Base-by-base conservation (phyloP, 805 yeast species). In the Allodekkera sacchari region DNA sequence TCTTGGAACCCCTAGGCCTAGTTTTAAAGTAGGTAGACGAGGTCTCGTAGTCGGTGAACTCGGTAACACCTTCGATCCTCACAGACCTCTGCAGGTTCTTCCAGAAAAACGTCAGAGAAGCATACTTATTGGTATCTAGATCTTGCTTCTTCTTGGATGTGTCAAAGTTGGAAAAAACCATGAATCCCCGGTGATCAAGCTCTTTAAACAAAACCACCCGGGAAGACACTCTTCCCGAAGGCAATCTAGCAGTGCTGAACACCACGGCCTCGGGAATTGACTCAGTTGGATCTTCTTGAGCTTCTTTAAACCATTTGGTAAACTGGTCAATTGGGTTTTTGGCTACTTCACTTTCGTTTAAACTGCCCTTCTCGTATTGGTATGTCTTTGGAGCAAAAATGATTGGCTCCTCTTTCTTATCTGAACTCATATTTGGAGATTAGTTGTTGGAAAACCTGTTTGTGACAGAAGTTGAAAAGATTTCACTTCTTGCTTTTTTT, bases 41-140 rank as follows among this genome's bases (percentile, higher is more conserved):
- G 19, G 81, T 83, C 45, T 82, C 88, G 36, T 77, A 64, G 18
- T 74, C 64, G 26, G 88, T 82, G 39, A 67, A 71, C 55, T 83
- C 94, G 44, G 83, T 76, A 7, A 61, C 42, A 20, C 98, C 98
- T 55, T 92, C 97, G 7, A 92, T 78, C 39, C 98, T 71, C 4
- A 92, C 94, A 58, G 87, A 96, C 43, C 96, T 75, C 61, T 92
- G 96, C 24, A 80, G 55, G 41, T 75, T 77, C 36, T 82, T 83
- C 98, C 97, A 92, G 61, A 87, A 92, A 54, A 89, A 92, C 9
- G 81, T 79, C 42, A 92, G 62, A 1, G 95, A 75, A 1, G 88
- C 96, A 48, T 72, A 68, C 40, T 83, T 81, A 56, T 92, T 92
- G 22, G 79, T 60, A 23, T 59, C 59, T 38, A 77, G 63, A 54